Conservation (phyloP, 2,329 filamentous ascomycete species). For the Diplodia scrobiculata region DNA sequence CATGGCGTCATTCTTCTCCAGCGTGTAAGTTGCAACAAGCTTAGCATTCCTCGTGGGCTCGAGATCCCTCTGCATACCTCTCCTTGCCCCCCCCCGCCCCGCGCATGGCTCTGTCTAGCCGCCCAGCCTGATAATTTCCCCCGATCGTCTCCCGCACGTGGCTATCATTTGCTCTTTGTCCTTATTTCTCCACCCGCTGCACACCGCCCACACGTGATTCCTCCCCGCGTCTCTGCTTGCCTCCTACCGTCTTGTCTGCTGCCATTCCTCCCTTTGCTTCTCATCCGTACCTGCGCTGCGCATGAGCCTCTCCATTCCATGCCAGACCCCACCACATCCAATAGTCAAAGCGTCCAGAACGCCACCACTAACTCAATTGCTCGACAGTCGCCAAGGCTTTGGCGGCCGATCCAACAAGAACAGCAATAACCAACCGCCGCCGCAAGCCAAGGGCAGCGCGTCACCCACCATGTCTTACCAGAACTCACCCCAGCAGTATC, state of each 20-base stretch:
- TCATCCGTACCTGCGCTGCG: slow-evolving; percentile 5
- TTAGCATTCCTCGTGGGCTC: slow-evolving; percentile 29
- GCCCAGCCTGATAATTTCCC: neutral
- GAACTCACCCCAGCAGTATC: slow-evolving; percentile 39
- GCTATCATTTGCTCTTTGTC: slow-evolving; percentile 22
- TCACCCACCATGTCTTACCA: slow-evolving; percentile 28
- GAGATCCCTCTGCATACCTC: slow-evolving; percentile 3
- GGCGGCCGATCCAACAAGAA: slow-evolving; percentile 48
- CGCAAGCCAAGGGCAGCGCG: slow-evolving; percentile 32
- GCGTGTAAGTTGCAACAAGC: slow-evolving; percentile 42
- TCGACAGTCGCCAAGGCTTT: slow-evolving; percentile 47
- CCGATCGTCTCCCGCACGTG: slow-evolving; percentile 25
- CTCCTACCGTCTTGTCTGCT: slow-evolving; percentile 2
- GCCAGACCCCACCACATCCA: neutral
- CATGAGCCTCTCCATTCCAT: slow-evolving; percentile 14
- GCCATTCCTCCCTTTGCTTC: slow-evolving; percentile 2
- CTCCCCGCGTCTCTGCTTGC: slow-evolving; percentile 9
- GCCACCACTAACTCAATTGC: slow-evolving; percentile 35
- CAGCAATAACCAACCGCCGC: slow-evolving; percentile 42
- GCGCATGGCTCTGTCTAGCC: neutral
- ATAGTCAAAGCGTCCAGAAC: slow-evolving; percentile 33
- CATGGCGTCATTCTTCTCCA: slow-evolving; percentile 49
- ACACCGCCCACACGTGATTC: slow-evolving; percentile 28
- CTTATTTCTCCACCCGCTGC: slow-evolving; percentile 13
- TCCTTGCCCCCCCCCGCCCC: slow-evolving; percentile 8